These are phyloP conservation scores for Cladosporium sp. DNA, from an alignment of 2,329 filamentous ascomycete species.

Conservation along the genomic window DNA sequence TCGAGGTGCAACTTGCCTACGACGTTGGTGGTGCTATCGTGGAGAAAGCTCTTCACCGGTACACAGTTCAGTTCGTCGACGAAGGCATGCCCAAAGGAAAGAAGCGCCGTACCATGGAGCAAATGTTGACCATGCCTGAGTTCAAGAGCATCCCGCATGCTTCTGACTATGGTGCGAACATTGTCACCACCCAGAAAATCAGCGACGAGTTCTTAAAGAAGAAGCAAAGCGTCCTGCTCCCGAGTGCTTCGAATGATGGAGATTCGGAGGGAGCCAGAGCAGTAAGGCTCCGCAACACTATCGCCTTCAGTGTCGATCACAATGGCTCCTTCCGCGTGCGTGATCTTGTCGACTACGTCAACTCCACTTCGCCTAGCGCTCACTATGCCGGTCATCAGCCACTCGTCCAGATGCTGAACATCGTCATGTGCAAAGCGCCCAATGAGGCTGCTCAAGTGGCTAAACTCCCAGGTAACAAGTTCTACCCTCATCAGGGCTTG, in stretches of 20 bases:
- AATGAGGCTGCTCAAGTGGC: constrained; percentile 39
- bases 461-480: constrained; percentile 51
- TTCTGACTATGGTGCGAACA: constrained; percentile 38
- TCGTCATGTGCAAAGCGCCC: constrained; percentile 49
- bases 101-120: constrained; percentile 45
- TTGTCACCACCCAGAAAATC: constrained; percentile 27
- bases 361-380: constrained; percentile 31
- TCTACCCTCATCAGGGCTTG: constrained; percentile 41
- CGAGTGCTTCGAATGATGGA: background rate
- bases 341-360: constrained; percentile 43
- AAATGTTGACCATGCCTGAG: constrained; percentile 35
- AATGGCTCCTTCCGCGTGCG: constrained; percentile 33
- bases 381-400: constrained; percentile 45
- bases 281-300: constrained; percentile 30
- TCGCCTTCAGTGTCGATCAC: constrained; percentile 33
- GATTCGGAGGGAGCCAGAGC: constrained; percentile 14
- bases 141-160: constrained; percentile 32
- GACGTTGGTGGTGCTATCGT: constrained; percentile 24
- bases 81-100: constrained; percentile 38
- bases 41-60: constrained; percentile 34
- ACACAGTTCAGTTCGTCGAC: constrained; percentile 34
- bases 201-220: background rate
- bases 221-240: background rate
- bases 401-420: constrained; percentile 55
- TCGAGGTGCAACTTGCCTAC: constrained; percentile 34